phyloP scores from a whole-genome alignment of 2,329 filamentous ascomycete genomes.

The Arthrocladium fulminans region DNA sequence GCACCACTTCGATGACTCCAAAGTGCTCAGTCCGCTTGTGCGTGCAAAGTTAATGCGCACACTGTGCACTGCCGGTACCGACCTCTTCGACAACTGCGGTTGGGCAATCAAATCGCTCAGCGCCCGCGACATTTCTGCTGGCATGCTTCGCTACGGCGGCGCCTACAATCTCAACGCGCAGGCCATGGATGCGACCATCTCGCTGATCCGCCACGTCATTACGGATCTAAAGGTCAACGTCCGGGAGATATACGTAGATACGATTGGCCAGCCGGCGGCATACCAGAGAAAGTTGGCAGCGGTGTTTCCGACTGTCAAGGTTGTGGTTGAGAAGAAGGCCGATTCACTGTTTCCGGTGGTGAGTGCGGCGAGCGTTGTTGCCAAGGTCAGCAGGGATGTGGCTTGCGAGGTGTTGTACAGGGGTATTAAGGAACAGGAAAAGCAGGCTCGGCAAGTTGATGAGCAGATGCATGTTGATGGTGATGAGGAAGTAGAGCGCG shows the following conservation, averaged over 20 bases:
- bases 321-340: slow-evolving; percentile 82
- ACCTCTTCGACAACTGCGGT: slow-evolving; percentile 58
- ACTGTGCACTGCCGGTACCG: slow-evolving; percentile 57
- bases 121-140: slow-evolving; percentile 69
- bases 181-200: slow-evolving; percentile 83
- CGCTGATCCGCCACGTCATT: slow-evolving; percentile 68
- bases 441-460: slow-evolving; percentile 16
- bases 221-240: slow-evolving; percentile 73
- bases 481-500: slow-evolving; percentile 21
- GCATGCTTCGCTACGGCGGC: slow-evolving; percentile 57
- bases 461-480: not conserved
- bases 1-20: slow-evolving; percentile 91
- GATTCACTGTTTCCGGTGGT: slow-evolving; percentile 89
- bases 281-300: slow-evolving; percentile 80
- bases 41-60: slow-evolving; percentile 63
- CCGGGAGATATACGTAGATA: slow-evolving; percentile 88
- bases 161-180: slow-evolving; percentile 91
- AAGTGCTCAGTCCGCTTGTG: slow-evolving; percentile 73
- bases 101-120: slow-evolving; percentile 79
- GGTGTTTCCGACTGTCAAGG: slow-evolving; percentile 67
- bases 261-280: slow-evolving; percentile 69
- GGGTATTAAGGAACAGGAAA: slow-evolving; percentile 21
- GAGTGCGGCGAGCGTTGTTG: slow-evolving; percentile 85
- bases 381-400: slow-evolving; percentile 89
- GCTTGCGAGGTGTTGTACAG: slow-evolving; percentile 73